phyloP scores from a whole-genome alignment of 768 basidiomycete genomes.

The Suillus occidentalis region DNA sequence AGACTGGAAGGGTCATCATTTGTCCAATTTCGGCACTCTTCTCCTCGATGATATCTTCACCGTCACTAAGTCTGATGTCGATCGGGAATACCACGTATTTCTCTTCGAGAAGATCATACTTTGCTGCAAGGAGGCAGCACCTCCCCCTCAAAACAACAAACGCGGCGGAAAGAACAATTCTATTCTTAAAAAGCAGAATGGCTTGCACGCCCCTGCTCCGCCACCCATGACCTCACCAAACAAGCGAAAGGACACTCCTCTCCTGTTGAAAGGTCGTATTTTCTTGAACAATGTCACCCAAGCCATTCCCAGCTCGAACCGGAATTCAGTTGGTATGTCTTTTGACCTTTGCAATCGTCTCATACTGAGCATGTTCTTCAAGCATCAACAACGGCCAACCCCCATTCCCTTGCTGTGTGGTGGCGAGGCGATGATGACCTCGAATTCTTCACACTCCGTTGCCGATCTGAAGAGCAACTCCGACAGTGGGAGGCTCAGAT shows the following conservation, averaged over 20 bases:
- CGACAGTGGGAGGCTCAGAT: constrained; percentile 90
- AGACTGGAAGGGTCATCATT: constrained; percentile 98
- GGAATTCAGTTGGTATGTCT: constrained; percentile 59
- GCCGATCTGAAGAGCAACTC: constrained; percentile 89
- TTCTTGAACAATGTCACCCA: constrained; percentile 95
- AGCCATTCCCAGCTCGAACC: constrained; percentile 61
- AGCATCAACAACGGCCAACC: constrained; percentile 53
- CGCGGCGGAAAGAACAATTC: constrained; percentile 84
- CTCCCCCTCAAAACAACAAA: constrained; percentile 56
- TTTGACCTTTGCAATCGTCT: neutral
- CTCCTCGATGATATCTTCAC: constrained; percentile 93
- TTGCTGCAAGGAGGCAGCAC: constrained; percentile 91
- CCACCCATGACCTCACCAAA: constrained; percentile 51
- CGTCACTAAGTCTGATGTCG: constrained; percentile 94
- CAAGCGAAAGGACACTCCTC: constrained; percentile 75
- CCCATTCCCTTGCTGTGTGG: constrained; percentile 85
- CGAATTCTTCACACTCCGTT: constrained; percentile 93
- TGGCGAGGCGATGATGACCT: constrained; percentile 94
- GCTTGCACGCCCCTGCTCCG: constrained; percentile 46
- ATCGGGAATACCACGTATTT: constrained; percentile 98
- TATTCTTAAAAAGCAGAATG: constrained; percentile 80
- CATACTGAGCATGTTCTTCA: constrained; percentile 5
- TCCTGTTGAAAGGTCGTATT: constrained; percentile 93
- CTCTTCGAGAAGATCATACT: constrained; percentile 98
- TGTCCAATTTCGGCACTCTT: constrained; percentile 91